Evolutionary conservation across 306 rosid genomes (phyloP).

Genomic region (Lagenaria siceraria): DNA sequence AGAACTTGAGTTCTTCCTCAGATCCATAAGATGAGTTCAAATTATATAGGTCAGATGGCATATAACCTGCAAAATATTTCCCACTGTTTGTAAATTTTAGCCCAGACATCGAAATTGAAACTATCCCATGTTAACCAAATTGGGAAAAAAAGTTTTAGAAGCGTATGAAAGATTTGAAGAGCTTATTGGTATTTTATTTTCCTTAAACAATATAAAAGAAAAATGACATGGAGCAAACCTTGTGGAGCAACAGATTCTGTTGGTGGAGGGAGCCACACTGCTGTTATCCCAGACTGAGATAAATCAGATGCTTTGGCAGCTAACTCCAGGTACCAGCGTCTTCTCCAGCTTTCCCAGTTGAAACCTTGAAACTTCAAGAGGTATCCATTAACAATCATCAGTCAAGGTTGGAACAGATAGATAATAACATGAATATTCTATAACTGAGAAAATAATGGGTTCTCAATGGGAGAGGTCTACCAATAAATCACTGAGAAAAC

Average conservation of each 20-base stretch:
- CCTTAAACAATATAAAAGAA: background rate
- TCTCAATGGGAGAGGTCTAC: background rate
- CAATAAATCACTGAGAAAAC: background rate
- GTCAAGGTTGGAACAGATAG: background rate
- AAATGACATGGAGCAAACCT: constrained; percentile 20
- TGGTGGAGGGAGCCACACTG: constrained; percentile 77
- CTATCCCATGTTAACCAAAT: background rate
- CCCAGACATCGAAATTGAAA: background rate
- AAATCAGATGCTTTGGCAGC: constrained; percentile 53
- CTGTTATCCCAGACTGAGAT: constrained; percentile 56
- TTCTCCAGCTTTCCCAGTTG: constrained; percentile 88
- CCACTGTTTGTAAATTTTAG: constrained; percentile 13
- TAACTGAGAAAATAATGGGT: background rate
- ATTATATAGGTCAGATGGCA: constrained; percentile 81
- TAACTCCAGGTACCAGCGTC: constrained; percentile 57
- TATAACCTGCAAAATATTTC: constrained; percentile 45
- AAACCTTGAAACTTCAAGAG: constrained; percentile 57
- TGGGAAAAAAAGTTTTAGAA: background rate
- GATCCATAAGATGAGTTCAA: constrained; percentile 69
- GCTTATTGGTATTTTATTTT: background rate
- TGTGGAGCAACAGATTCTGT: constrained; percentile 65
- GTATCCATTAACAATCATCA: constrained; percentile 15
- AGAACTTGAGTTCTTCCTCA: constrained; percentile 51
- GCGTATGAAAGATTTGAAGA: background rate
- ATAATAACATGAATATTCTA: background rate